Percentiles rank a stretch among this genome's conserved stretches.
These are phyloP conservation scores for Plasmodium coatneyi DNA, from an alignment of 169 alveolate species.

Conservation along the genomic window DNA sequence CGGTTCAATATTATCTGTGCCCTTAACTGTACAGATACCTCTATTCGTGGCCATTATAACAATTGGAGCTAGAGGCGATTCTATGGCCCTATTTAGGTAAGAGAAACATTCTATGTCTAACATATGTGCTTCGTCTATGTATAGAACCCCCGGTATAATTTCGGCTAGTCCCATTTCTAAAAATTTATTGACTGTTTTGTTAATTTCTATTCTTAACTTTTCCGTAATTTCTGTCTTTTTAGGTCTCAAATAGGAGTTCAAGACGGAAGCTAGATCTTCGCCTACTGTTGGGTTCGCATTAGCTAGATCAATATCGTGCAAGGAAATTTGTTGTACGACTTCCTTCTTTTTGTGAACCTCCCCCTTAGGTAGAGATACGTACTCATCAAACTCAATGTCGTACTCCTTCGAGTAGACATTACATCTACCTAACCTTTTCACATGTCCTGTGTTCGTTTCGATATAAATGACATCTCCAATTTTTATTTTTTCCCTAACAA, in stretches of 20 bases:
- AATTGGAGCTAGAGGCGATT: conserved; percentile 98
- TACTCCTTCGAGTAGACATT: conserved; percentile 98
- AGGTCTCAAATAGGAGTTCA: conserved; percentile 97
- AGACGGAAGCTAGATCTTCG: conserved; percentile 95
- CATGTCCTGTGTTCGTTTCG: conserved; percentile 96
- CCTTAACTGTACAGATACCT: conserved; percentile 97
- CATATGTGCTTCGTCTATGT: conserved; percentile 99
- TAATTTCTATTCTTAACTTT: conserved; percentile 97
- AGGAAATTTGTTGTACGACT: conserved; percentile 98
- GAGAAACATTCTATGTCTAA: conserved; percentile 99
- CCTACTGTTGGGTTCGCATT: conserved; percentile 98
- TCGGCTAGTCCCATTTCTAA: conserved; percentile 99
- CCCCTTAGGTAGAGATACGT: conserved; percentile 99
- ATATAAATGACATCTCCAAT: conserved; percentile 98
- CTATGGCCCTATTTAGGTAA: conserved; percentile 98
- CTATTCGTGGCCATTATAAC: conserved; percentile 99
- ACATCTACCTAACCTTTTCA: conserved; percentile 98
- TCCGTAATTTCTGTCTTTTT: conserved; percentile 99
- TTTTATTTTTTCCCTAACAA: conserved; percentile 97
- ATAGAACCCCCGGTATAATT: conserved; percentile 99
- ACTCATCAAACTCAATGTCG: conserved; percentile 99
- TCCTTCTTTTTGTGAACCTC: conserved; percentile 99
- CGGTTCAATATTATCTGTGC: conserved; percentile 98
- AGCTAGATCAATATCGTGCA: conserved; percentile 99
- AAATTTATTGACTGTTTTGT: conserved; percentile 98